Evolutionary conservation across 805 yeast genomes (phyloP), one percentile per base, ranked within the genome.

Genomic region (Ogataea paraovalis): DNA sequence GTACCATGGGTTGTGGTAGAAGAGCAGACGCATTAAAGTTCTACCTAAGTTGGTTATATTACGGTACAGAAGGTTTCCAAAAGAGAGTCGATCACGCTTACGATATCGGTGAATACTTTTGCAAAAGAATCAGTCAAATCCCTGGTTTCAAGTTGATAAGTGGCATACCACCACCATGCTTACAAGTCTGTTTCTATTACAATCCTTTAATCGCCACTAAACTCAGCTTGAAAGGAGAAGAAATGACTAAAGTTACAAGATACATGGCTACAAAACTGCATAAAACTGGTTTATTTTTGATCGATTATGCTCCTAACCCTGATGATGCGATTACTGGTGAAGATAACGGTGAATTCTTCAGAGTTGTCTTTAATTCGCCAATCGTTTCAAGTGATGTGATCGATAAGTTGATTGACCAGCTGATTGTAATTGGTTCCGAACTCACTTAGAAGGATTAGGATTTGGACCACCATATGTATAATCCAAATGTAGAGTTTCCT

Each of bases 1-100:
- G 94, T 13, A 88, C 96, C 2, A 83, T 88, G 91, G 96, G 95
- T 8, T 87, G 96, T 62, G 96, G 96, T 13, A 78, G 96, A 55
- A 75, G 96, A 46, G 81, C 94, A 0, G 96, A 88, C 63, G 78
- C 92, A 3, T 69, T 87, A 63, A 87, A 87, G 66, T 72, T 88
- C 58, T 87, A 84, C 62, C 63, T 88, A 61, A 81, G 86, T 1
- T 87, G 96, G 96, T 70, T 83, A 49, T 88, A 84, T 71, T 88
- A 83, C 57, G 96, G 96, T 3, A 65, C 69, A 3, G 56, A 64
- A 33, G 96, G 96, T 1, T 85, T 82, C 56, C 80, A 68, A 28
- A 61, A 70, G 41, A 70, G 96, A 38, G 75, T 88, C 4, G 85
- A 87, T 57, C 91, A 86, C 59, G 92, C 95, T 0, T 84, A 71